Evolutionary conservation across 2,329 filamentous ascomycete species (phyloP).

Genomic region (Epichloe gansuensis): DNA sequence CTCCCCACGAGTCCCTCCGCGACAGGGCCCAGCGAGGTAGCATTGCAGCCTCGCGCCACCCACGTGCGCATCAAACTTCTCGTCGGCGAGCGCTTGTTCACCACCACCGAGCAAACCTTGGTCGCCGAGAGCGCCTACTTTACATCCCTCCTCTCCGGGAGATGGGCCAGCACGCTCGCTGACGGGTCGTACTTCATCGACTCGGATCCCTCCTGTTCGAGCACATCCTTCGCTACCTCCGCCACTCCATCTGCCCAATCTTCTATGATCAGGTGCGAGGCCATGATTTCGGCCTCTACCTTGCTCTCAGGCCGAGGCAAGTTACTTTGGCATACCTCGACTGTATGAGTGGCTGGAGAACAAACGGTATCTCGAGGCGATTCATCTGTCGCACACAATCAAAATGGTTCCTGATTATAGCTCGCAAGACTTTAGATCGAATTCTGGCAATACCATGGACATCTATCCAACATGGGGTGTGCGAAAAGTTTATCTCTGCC

Average conservation of each 20-base stretch:
- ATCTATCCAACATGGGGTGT: not conserved
- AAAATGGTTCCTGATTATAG: not conserved
- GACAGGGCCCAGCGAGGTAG: not conserved
- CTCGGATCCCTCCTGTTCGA: slow-evolving; percentile 24
- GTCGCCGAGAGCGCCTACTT: not conserved
- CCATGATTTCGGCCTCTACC: not conserved
- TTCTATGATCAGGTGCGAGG: slow-evolving; percentile 15
- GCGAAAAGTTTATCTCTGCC: not conserved
- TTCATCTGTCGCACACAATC: not conserved
- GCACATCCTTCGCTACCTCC: slow-evolving; percentile 23
- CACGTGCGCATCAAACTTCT: not conserved
- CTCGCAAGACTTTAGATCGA: not conserved
- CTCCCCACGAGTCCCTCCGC: no score
- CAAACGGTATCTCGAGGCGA: not conserved
- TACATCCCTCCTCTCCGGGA: not conserved
- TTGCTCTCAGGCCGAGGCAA: not conserved
- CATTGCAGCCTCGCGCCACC: not conserved
- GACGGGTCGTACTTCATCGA: slow-evolving; percentile 25
- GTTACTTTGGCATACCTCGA: not conserved
- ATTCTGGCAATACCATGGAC: not conserved
- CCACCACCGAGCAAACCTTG: not conserved
- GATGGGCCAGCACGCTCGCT: not conserved
- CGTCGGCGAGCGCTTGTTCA: not conserved
- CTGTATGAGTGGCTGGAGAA: not conserved
- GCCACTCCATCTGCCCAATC: slow-evolving; percentile 20